These are phyloP conservation scores for Ilyonectria sp. DNA, from an alignment of 2,329 filamentous ascomycete species.

Conservation along the genomic window DNA sequence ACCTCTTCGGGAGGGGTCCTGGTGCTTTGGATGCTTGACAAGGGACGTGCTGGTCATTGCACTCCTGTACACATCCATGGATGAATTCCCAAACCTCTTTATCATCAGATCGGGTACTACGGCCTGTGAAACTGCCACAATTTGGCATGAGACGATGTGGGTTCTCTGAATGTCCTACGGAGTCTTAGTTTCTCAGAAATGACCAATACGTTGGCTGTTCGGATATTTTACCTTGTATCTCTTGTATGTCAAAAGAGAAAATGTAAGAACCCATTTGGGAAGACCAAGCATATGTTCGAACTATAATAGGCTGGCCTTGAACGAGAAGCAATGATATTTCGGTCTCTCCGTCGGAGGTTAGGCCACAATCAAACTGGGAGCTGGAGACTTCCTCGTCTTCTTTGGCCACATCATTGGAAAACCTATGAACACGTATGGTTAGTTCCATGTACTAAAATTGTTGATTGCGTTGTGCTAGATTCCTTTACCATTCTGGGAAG, in stretches of 20 bases:
- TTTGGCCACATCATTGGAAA: not conserved
- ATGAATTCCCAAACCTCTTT: conserved; percentile 3
- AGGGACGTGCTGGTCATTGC: not conserved
- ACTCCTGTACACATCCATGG: not conserved
- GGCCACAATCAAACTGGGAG: not conserved
- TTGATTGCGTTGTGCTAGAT: not conserved
- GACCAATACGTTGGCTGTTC: not conserved
- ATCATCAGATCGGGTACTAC: conserved; percentile 13
- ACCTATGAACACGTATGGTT: not conserved
- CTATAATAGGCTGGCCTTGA: conserved; percentile 6
- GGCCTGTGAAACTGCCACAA: not conserved
- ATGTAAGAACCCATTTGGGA: not conserved
- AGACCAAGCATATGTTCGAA: not conserved
- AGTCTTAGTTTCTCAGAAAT: not conserved
- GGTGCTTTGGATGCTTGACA: not conserved
- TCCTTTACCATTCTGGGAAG: conserved; percentile 16
- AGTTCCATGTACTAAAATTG: not conserved
- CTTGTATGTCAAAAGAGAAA: not conserved
- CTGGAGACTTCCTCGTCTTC: not conserved
- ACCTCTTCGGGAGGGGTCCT: conserved; percentile 8
- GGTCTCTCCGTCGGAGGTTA: not conserved
- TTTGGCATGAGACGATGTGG: not conserved
- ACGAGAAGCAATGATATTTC: conserved; percentile 1
- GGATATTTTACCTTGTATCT: not conserved
- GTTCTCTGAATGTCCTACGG: not conserved